Base-by-base conservation (phyloP, 202 grass and related monocot genomes). In the Dendrocalamus latiflorus region DNA sequence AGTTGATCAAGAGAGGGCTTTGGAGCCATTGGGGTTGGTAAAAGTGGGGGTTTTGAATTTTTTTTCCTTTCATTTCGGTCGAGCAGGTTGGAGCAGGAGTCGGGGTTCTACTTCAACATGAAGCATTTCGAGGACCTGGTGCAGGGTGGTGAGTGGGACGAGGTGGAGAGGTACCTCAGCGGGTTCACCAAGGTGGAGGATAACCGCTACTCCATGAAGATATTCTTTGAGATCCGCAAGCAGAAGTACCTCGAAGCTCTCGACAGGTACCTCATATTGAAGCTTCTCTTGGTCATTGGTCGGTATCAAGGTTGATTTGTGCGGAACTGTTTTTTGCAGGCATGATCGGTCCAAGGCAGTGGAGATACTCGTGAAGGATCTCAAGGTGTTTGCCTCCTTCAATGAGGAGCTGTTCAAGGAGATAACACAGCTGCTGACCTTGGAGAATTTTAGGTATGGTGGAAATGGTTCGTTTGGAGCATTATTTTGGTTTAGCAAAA, bases 61-160 rank as follows among this genome's bases (percentile, higher is more conserved):
- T 20, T 11, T 37, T 8, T 42, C 43, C 13, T 9, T 55, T 60
- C 78, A n/a, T 67, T 56, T 53, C 22, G 33, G 70, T 44, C 3
- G 42, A 50, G 62, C 72, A 98, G 95, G 81, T 83, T 98, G 85
- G 95, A 98, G 76, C 95, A 98, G 78, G 95, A 98, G 72, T 98
- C 95, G 1, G 95, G 90, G 34, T 95, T 94, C 78, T 95, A 93
- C 86, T 98, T 98, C 86, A 98, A 98, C 88, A 97, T 97, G 95
- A 94, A 97, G 76, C 88, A 97, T 49, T 94, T 97, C 24, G 95
- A 94, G 83, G 92, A 97, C 81, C 88, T 91, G 66, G 92, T 97
- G 57, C 92, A 93, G 68, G 90, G 85, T 36, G 95, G 95, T 18
- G 92, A 97, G 72, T 97, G 95, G 95, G 95, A 94, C 25, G 95